A percentile compares a stretch with the other conserved stretches of the same genome.
Conservation (phyloP, 441 rosid species). For the Erodium texanum region DNA sequence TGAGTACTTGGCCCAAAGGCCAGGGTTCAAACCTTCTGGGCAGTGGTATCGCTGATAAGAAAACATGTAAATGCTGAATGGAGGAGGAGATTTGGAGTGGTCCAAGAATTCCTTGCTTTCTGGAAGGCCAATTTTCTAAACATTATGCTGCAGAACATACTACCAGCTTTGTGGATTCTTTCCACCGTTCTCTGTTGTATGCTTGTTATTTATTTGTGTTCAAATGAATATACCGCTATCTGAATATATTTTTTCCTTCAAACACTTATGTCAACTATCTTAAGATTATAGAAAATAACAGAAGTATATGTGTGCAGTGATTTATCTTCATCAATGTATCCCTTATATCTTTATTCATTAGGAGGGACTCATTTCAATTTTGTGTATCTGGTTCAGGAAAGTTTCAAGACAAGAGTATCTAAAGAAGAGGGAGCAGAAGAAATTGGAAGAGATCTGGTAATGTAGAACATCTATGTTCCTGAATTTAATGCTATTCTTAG, state of each 20-base stretch:
- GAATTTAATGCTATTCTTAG: conserved; percentile 5
- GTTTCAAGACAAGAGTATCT: conserved; percentile 81
- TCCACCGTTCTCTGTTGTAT: background rate
- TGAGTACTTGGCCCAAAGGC: background rate
- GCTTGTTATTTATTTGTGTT: background rate
- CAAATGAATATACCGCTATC: background rate
- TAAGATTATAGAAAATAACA: background rate
- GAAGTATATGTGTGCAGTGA: background rate
- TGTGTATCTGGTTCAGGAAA: conserved; percentile 41
- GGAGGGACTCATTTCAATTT: conserved; percentile 10
- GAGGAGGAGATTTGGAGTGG: background rate
- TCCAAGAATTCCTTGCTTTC: conserved; percentile 5
- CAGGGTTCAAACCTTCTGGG: background rate
- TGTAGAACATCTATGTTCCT: background rate
- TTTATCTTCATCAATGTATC: background rate
- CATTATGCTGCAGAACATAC: background rate
- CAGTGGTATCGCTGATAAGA: background rate
- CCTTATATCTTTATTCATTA: background rate
- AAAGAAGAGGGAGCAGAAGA: conserved; percentile 74
- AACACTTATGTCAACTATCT: background rate
- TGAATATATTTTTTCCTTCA: background rate
- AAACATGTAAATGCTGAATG: background rate
- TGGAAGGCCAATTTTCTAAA: background rate
- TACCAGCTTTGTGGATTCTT: conserved; percentile 2
- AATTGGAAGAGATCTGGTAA: conserved; percentile 72